These are phyloP conservation scores for Neurospora discreta DNA, from an alignment of 495 filamentous ascomycete species.

Conservation along the genomic window DNA sequence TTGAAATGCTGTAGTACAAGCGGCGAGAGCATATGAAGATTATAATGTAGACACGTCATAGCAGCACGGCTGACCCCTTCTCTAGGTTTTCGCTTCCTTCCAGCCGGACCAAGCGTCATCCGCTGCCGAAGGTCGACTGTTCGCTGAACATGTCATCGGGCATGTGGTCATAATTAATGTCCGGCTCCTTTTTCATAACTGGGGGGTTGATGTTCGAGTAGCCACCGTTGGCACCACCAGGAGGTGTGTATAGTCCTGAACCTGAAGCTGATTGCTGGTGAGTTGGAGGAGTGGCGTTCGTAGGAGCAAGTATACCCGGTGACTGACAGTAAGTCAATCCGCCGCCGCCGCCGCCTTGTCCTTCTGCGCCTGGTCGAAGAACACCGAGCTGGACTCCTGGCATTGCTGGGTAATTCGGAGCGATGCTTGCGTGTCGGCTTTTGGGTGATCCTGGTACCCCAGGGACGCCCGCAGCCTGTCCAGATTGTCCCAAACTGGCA, in stretches of 20 bases:
- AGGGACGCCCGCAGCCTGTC: background rate
- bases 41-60: background rate
- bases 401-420: conserved; percentile 11
- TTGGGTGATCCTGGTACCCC: conserved; percentile 5
- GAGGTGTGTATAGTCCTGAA: background rate
- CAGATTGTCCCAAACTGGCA: conserved; percentile 7
- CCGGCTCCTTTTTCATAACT: conserved; percentile 12
- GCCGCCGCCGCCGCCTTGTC: background rate
- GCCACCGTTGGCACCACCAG: background rate
- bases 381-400: conserved; percentile 8
- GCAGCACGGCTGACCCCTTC: background rate
- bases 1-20: background rate
- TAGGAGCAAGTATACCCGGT: background rate
- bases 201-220: conserved; percentile 10
- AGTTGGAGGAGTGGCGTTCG: background rate
- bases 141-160: conserved; percentile 19
- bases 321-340: background rate
- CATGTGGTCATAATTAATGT: conserved; percentile 21
- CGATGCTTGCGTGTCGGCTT: conserved; percentile 14
- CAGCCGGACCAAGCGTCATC: background rate
- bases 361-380: background rate
- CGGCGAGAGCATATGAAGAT: background rate
- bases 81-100: background rate
- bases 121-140: conserved; percentile 7
- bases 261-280: background rate